Evolutionary conservation across 129 eudicot genomes (phyloP).

Genomic region (Ambrosia trifida): DNA sequence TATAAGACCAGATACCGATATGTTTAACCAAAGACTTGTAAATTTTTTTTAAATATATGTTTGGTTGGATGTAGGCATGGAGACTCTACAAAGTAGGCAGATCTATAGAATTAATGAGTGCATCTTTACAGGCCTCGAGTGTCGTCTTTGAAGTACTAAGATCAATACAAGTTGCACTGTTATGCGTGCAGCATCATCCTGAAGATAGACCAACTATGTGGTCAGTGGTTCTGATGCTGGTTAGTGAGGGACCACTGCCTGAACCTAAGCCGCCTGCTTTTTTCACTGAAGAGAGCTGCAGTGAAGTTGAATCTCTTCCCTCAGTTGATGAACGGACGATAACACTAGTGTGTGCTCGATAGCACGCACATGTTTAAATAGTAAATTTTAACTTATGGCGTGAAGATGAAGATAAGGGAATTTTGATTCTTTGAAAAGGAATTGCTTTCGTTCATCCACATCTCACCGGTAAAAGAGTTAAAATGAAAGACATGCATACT

Average conservation of each 20-base stretch:
- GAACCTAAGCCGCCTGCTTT: constrained; percentile 35
- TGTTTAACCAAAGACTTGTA: neutral
- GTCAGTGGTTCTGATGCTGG: constrained; percentile 23
- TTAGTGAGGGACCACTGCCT: constrained; percentile 26
- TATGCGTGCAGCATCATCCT: no score
- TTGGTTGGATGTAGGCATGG: constrained; percentile 26
- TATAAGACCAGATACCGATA: neutral
- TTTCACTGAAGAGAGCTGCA: neutral
- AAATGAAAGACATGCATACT: no score
- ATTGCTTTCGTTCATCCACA: no score
- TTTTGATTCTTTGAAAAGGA: neutral
- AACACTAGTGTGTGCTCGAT: constrained; percentile 18
- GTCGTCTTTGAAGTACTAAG: neutral
- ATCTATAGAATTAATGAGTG: constrained; percentile 12
- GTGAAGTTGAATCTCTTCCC: neutral
- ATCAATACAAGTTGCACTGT: no score
- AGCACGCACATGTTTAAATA: neutral
- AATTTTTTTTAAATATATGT: neutral
- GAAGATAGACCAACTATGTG: no score
- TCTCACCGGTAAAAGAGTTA: no score
- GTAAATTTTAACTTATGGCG: neutral
- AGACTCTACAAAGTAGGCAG: constrained; percentile 19
- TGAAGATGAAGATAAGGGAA: neutral
- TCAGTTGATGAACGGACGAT: neutral
- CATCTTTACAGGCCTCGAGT: neutral